Evolutionary conservation across 768 basidiomycete species (phyloP).

Genomic region (Tulasnella sp.): DNA sequence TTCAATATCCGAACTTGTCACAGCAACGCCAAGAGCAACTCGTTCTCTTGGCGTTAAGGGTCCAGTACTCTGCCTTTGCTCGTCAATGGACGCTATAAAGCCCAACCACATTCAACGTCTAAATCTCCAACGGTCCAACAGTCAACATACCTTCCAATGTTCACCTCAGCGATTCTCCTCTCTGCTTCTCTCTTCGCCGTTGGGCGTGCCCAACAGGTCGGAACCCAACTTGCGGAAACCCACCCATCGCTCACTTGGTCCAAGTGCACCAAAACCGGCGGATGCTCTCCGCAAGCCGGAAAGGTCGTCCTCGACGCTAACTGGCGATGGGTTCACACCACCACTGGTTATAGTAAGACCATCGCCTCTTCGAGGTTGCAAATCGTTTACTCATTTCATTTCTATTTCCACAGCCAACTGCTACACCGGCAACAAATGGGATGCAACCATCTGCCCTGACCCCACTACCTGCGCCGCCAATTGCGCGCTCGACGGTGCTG

Average conservation of each 20-base stretch:
- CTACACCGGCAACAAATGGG: conserved; percentile 49
- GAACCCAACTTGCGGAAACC: conserved; percentile 38
- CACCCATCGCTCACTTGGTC: conserved; percentile 39
- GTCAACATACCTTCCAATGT: no score
- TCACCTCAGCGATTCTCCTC: conserved; percentile 1
- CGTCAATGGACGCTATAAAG: no score
- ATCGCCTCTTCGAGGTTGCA: no score
- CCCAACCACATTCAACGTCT: no score
- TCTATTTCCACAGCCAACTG: no score
- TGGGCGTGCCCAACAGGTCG: conserved; percentile 35
- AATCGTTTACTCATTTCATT: no score
- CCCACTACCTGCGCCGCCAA: conserved; percentile 37
- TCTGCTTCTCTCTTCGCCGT: conserved; percentile 16
- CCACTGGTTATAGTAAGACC: conserved; percentile 28
- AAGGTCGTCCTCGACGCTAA: conserved; percentile 16
- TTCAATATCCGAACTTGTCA: no score
- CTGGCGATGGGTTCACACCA: conserved; percentile 28
- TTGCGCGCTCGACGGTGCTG: conserved; percentile 29
- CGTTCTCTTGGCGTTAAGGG: no score
- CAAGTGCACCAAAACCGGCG: conserved; percentile 32
- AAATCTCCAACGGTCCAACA: no score
- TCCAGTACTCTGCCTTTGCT: no score
- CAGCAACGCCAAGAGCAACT: no score
- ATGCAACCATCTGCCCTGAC: conserved; percentile 42
- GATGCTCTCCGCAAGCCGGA: conserved; percentile 22